These are phyloP conservation scores for Lentinula sp. DNA, from an alignment of 768 basidiomycete species.

Conservation along the genomic window DNA sequence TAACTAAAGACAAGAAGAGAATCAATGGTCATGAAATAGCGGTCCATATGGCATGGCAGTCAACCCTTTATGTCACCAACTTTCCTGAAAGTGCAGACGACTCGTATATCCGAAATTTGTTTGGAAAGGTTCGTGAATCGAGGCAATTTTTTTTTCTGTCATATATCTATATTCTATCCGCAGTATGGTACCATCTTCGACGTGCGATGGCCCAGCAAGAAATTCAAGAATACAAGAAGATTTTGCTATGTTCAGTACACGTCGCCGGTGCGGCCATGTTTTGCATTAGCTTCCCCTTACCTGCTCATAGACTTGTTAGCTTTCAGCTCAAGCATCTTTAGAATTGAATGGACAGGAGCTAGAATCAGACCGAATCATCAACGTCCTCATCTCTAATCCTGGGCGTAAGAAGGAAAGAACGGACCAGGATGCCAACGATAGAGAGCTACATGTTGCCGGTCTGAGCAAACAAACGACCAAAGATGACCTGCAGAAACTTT, in stretches of 20 bases:
- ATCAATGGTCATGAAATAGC: constrained; percentile 68
- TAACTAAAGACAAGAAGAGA: constrained; percentile 94
- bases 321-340: constrained; percentile 70
- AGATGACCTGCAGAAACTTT: constrained; percentile 72
- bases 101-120: constrained; percentile 62
- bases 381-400: constrained; percentile 86
- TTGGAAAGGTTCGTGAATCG: constrained; percentile 55
- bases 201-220: constrained; percentile 97
- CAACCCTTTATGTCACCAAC: constrained; percentile 93
- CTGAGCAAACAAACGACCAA: constrained; percentile 74
- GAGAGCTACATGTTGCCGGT: constrained; percentile 86
- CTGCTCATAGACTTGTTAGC: constrained; percentile 24
- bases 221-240: constrained; percentile 84
- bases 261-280: constrained; percentile 56
- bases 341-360: constrained; percentile 74
- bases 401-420: constrained; percentile 85
- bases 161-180: constrained; percentile 2
- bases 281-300: not conserved
- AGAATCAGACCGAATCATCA: constrained; percentile 59
- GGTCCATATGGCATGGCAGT: constrained; percentile 90
- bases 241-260: constrained; percentile 95
- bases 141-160: not conserved
- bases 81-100: constrained; percentile 88
- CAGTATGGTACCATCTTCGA: constrained; percentile 92
- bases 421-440: constrained; percentile 77